Conservation (phyloP, 345 rosid genomes). For the Eucalyptus sp. region DNA sequence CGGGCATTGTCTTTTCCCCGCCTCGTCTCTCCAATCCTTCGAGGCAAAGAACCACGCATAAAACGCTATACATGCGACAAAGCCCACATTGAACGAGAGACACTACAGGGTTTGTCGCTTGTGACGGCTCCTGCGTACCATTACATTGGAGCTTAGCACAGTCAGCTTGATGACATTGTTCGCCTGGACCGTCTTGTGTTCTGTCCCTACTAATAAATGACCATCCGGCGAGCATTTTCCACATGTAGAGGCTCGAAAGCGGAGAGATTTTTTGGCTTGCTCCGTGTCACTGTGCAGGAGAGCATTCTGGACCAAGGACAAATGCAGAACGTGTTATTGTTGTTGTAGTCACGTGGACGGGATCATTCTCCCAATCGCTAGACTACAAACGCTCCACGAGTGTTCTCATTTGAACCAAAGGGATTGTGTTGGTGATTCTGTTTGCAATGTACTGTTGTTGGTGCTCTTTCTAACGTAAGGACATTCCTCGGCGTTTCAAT, state of each 20-base stretch:
- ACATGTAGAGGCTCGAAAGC: background rate
- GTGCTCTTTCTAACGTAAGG: background rate
- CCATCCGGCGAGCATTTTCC: background rate
- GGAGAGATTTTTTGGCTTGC: background rate
- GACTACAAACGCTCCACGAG: background rate
- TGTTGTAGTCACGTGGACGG: background rate
- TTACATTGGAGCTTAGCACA: background rate
- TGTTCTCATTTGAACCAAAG: background rate
- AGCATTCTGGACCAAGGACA: background rate
- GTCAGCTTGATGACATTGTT: background rate
- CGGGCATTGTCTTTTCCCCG: background rate
- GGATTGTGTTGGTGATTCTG: background rate
- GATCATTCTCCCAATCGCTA: background rate
- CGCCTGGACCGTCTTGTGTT: background rate
- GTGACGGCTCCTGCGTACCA: background rate
- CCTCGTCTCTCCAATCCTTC: background rate
- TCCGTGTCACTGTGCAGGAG: background rate
- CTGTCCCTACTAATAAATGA: background rate
- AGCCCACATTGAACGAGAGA: background rate
- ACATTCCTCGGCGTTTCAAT: background rate
- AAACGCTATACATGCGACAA: background rate
- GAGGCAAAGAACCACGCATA: background rate
- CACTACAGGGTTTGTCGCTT: background rate
- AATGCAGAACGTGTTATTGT: background rate
- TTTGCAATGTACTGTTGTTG: background rate